Base-by-base conservation (phyloP, 495 filamentous ascomycete species). In the Xylaria longipes region DNA sequence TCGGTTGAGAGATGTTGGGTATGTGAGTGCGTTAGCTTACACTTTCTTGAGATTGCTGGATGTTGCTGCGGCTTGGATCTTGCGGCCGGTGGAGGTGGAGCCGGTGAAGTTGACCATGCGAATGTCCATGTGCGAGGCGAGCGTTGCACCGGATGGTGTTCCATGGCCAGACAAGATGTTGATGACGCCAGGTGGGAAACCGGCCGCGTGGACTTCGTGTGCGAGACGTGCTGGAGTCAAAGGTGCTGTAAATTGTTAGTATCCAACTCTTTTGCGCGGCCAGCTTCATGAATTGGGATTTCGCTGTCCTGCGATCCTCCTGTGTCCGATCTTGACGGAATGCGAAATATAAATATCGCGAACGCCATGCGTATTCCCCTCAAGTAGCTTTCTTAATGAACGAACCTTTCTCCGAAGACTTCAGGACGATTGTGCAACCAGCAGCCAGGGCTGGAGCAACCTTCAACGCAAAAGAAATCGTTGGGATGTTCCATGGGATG, bases 341-440 rank as follows among this genome's bases (percentile, higher is more conserved):
- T 43, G 41, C 41, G 41, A 43, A 43, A 43, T 14, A 43, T 3
- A 43, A 14, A 11, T 43, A 43, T 43, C 7, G 41, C 41, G 41
- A 8, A 43, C 41, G 41, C 41, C 41, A 43, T 11, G 41, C 12
- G 41, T 43, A 43, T 8, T 43, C 41, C 41, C 41, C 41, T 8
- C 41, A 8, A 43, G 6, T 14, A 43, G 12, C 41, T 43, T 43
- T 43, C 41, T 43, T 43, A 43, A 43, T 43, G 41, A 43, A 43
- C 17, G 82, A 85, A 65, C 87, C 65, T 56, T 84, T 76, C 75
- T 87, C 85, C 20, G 85, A 87, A 2, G 85, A 83, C 77, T 91
- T 91, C 35, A 90, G 72, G 63, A 91, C 84, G 7, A 89, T 84
- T 9, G 84, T 86, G 76, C 91, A 90, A 7, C 86, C 87, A 1